Evolutionary conservation across 129 eudicot genomes (phyloP).

Genomic region (Heracleum sosnowskyi): DNA sequence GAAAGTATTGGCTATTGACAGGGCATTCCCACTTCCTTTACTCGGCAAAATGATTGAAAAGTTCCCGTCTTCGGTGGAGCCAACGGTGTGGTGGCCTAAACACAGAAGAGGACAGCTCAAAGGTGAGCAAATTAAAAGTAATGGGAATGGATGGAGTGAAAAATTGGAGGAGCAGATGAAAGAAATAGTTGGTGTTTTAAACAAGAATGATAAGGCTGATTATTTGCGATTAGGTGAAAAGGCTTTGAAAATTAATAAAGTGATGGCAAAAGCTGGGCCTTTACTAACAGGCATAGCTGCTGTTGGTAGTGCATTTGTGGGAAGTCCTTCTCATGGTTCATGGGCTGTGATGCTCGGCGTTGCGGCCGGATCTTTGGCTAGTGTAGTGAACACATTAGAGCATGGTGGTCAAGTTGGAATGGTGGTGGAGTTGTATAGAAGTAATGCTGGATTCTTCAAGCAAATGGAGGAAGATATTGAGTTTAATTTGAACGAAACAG

Average conservation of each 20-base stretch:
- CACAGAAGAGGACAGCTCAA: not conserved
- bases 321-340: conserved; percentile 9
- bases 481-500: conserved; percentile 13
- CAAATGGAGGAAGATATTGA: conserved; percentile 28
- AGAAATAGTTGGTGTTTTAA: conserved; percentile 15
- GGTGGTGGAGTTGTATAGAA: conserved; percentile 40
- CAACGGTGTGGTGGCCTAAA: conserved; percentile 34
- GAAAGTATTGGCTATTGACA: conserved; percentile 31
- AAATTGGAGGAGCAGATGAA: conserved; percentile 24
- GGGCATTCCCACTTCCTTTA: conserved; percentile 38
- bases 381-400: conserved; percentile 26
- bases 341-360: conserved; percentile 23
- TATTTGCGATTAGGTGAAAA: conserved; percentile 20
- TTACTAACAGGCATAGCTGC: conserved; percentile 22
- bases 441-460: conserved; percentile 29
- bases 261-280: conserved; percentile 25
- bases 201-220: conserved; percentile 21
- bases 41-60: conserved; percentile 35
- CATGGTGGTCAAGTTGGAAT: conserved; percentile 41
- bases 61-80: conserved; percentile 21
- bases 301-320: conserved; percentile 22
- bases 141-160: conserved; percentile 23
- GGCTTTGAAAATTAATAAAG: conserved; percentile 23
- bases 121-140: not conserved
- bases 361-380: conserved; percentile 22